phyloP scores from a whole-genome alignment of 441 rosid species.

The Gossypium davidsonii region DNA sequence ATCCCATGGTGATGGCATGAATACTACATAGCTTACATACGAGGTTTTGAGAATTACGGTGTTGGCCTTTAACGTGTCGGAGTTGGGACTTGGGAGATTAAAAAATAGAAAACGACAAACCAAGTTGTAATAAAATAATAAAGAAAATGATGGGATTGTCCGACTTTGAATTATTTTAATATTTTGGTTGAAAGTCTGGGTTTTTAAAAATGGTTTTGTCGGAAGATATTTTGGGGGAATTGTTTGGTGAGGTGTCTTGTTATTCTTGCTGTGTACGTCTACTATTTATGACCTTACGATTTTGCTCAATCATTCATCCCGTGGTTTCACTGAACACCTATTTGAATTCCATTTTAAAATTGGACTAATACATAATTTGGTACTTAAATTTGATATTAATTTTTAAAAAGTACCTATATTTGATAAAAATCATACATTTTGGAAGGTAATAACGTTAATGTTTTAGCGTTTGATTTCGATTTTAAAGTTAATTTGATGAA shows the following conservation, averaged over 20 bases:
- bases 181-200: not conserved
- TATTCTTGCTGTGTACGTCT: not conserved
- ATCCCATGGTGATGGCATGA: not conserved
- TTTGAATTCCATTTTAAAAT: no score
- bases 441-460: no score
- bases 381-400: no score
- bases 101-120: not conserved
- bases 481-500: no score
- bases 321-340: no score
- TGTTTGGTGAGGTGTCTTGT: not conserved
- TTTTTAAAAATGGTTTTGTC: slow-evolving; percentile 14
- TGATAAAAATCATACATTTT: no score
- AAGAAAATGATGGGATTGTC: not conserved
- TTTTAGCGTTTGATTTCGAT: no score
- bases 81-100: not conserved
- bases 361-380: no score
- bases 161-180: not conserved
- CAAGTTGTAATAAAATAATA: not conserved
- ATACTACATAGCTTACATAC: not conserved
- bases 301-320: no score
- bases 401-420: no score
- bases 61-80: not conserved
- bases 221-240: slow-evolving; percentile 22
- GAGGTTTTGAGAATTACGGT: not conserved
- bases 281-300: not conserved